Conservation (phyloP, 2,329 filamentous ascomycete genomes). For the Monilinia fructigena region DNA sequence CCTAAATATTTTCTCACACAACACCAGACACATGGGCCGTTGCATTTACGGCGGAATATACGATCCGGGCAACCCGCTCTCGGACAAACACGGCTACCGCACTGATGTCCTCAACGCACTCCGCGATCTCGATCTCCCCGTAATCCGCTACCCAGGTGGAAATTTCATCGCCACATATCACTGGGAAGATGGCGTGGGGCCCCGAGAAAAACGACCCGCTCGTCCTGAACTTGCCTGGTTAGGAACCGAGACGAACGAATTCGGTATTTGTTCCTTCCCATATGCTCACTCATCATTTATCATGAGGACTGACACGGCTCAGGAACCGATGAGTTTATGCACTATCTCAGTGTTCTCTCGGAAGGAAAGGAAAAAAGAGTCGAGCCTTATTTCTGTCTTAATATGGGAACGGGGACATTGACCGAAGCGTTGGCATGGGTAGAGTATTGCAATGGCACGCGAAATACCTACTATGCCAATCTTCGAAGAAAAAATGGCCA, state of each 20-base stretch:
- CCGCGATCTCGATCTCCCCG: conserved; percentile 71
- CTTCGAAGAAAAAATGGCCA: conserved; percentile 73
- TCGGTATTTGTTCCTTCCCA: conserved; percentile 49
- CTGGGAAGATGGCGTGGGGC: conserved; percentile 80
- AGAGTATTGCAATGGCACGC: conserved; percentile 81
- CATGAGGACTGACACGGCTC: not conserved
- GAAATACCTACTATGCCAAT: conserved; percentile 79
- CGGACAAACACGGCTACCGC: conserved; percentile 72
- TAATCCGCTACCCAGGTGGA: conserved; percentile 77
- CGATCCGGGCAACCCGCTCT: conserved; percentile 71
- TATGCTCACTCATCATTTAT: not conserved
- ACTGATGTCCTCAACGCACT: conserved; percentile 75
- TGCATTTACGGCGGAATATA: conserved; percentile 88
- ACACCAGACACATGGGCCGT: conserved; percentile 74
- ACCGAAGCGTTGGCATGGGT: conserved; percentile 68
- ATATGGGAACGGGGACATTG: conserved; percentile 72
- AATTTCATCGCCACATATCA: conserved; percentile 86
- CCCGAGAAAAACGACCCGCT: conserved; percentile 63
- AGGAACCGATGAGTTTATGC: conserved; percentile 77
- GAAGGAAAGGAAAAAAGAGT: conserved; percentile 60
- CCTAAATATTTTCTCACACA: not conserved
- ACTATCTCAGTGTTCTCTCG: conserved; percentile 70
- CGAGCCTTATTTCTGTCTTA: conserved; percentile 76
- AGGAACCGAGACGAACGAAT: conserved; percentile 72
- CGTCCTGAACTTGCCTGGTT: conserved; percentile 74